Conservation (phyloP, 2,329 filamentous ascomycete species). For the Colletotrichum graminicola region DNA sequence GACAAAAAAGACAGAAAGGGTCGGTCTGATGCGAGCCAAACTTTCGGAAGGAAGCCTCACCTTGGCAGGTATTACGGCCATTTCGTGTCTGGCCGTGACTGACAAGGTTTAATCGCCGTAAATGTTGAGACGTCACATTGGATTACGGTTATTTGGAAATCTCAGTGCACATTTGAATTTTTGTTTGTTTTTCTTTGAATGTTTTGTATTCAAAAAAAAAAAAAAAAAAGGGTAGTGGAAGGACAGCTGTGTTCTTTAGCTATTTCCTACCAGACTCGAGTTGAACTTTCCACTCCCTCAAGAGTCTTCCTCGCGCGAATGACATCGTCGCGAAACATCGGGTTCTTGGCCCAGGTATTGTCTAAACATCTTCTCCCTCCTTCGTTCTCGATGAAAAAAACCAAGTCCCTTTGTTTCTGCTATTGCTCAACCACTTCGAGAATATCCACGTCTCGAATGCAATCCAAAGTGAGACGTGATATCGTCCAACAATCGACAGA, state of each 20-base stretch:
- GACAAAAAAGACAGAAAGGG: not conserved
- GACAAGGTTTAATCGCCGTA: not conserved
- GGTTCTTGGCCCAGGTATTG: conserved; percentile 41
- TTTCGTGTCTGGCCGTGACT: not conserved
- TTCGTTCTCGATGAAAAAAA: not conserved
- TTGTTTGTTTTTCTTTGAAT: not conserved
- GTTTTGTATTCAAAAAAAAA: conserved; percentile 6
- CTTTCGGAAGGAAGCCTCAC: not conserved
- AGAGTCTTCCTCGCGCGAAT: not conserved
- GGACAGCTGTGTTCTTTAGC: not conserved
- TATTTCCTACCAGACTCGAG: not conserved
- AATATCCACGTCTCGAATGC: not conserved
- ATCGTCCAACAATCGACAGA: conserved; percentile 7
- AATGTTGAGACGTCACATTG: not conserved
- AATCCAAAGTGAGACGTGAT: conserved; percentile 12
- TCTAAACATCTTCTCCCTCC: conserved; percentile 37
- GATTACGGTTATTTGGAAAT: not conserved
- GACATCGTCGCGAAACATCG: conserved; percentile 4
- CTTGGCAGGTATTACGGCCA: not conserved
- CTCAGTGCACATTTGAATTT: too few species aligned
- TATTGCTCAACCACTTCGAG: not conserved
- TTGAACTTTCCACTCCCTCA: not conserved
- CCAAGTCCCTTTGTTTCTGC: not conserved
- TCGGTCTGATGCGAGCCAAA: not conserved
- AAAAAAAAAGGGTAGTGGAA: not conserved